phyloP scores from a whole-genome alignment of 2,329 filamentous ascomycete genomes.

The Trichoderma brevicompactum region DNA sequence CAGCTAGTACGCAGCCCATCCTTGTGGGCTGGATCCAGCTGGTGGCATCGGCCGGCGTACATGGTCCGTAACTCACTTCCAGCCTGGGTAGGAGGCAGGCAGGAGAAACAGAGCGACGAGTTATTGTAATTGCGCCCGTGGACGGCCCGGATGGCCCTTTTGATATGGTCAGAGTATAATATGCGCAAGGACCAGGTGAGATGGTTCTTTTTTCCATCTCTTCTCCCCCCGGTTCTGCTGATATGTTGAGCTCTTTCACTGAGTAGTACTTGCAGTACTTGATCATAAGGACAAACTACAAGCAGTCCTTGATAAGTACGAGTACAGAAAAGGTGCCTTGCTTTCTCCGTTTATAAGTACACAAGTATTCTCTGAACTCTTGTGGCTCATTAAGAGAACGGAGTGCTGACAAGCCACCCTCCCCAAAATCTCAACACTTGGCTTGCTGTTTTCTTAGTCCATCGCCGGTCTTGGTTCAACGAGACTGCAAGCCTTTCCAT shows the following conservation, averaged over 20 bases:
- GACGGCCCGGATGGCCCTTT: slow-evolving; percentile 21
- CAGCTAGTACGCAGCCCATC: slow-evolving; percentile 2
- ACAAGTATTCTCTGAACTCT: neutral
- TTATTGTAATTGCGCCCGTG: slow-evolving; percentile 21
- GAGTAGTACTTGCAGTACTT: neutral
- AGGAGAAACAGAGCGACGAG: slow-evolving; percentile 3
- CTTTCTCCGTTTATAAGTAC: neutral
- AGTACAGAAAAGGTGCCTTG: neutral
- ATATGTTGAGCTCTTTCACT: neutral
- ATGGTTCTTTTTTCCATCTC: slow-evolving; percentile 4
- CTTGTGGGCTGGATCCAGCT: neutral
- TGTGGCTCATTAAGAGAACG: neutral
- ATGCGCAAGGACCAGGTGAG: slow-evolving; percentile 7
- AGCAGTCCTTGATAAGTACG: neutral
- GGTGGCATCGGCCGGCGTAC: slow-evolving; percentile 1
- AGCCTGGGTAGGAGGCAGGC: neutral
- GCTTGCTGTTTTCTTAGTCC: too few relatives aligned
- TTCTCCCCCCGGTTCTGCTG: slow-evolving; percentile 20
- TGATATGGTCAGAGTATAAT: slow-evolving; percentile 18
- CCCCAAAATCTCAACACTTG: neutral
- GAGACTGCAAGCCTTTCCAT: neutral
- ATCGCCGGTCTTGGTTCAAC: too few relatives aligned
- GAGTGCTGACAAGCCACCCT: neutral
- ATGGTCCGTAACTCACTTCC: neutral
- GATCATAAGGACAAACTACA: neutral